These are phyloP conservation scores for Penicillium sp. DNA, from an alignment of 2,329 filamentous ascomycete species.

Conservation along the genomic window DNA sequence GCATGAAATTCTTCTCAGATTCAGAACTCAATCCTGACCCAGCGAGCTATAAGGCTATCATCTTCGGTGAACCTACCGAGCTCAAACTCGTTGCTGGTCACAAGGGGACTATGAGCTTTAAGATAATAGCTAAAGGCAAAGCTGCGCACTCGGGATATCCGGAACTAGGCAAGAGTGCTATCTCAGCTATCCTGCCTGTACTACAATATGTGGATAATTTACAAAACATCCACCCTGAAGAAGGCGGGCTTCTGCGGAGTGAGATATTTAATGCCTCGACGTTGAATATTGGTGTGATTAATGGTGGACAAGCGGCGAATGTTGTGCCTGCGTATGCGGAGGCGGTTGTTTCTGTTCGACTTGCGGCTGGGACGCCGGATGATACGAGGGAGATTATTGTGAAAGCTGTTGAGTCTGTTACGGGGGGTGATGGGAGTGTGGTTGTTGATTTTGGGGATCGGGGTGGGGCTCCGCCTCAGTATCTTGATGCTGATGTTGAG, in stretches of 20 bases:
- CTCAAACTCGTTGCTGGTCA: conserved; percentile 49
- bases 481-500: conserved; percentile 74
- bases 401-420: conserved; percentile 55
- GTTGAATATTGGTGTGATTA: conserved; percentile 75
- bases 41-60: conserved; percentile 64
- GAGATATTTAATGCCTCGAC: conserved; percentile 84
- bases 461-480: conserved; percentile 65
- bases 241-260: conserved; percentile 61
- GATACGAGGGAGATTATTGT: conserved; percentile 57
- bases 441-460: conserved; percentile 52
- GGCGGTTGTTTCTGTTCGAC: conserved; percentile 68
- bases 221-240: conserved; percentile 21
- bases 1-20: conserved; percentile 63
- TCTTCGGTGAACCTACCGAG: conserved; percentile 59
- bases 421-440: conserved; percentile 28
- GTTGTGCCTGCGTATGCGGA: conserved; percentile 75
- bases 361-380: conserved; percentile 70
- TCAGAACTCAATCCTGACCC: conserved; percentile 47
- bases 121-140: conserved; percentile 67
- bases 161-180: conserved; percentile 80
- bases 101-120: conserved; percentile 75
- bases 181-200: conserved; percentile 72
- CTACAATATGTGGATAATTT: conserved; percentile 58
- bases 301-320: conserved; percentile 80
- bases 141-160: conserved; percentile 89